Evolutionary conservation across 75 land plant species (phyloP), one percentile per base, ranked within the genome.

Genomic region (Sequoiadendron giganteum): DNA sequence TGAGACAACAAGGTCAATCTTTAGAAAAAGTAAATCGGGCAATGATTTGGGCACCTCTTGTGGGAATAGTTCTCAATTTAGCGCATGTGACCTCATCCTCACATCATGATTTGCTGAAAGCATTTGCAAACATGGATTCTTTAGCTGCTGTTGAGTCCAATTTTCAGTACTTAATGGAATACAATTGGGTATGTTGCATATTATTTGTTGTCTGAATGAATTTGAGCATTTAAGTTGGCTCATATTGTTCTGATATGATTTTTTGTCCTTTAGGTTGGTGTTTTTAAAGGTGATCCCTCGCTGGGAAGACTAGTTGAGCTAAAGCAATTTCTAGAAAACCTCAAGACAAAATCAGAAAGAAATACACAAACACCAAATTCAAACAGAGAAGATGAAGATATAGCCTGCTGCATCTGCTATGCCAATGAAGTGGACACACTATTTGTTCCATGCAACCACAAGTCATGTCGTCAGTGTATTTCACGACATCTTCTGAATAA

Each of bases 331-430:
- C 82, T 88, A 15, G 87, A 87, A 86, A 88, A 89, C 52, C 90
- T 97, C 7, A 90, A 91, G 55, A 85, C 86, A 47, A 91, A 90
- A 86, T 90, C 87, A 34, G 91, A 89, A 32, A 83, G 86, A 36
- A 49, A 86, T 58, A 92, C 85, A 87, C 52, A 58, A 21, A 88
- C 61, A 87, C 89, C 47, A 40, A 32, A 68, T 19, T 68, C 42
- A 19, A 73, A 14, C 39, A 83, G 88, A 32, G 94, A 89, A 14
- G 90, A 87, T 11, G 84, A 47, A 82, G 88, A 87, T 30, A 96
- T 92, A 42, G 86, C 89, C 77, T 98, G 99, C 94, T 96, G 95
- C 90, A 96, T 97, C 79, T 97, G 99, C 89, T 97, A 97, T 89
- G 93, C 94, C 9, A 80, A 89, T 77, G 93, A 94, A 86, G 92